Percentiles rank a stretch among this genome's conserved stretches.
phyloP scores from a whole-genome alignment of 2,329 filamentous ascomycete genomes.

The Neonectria coccinea region DNA sequence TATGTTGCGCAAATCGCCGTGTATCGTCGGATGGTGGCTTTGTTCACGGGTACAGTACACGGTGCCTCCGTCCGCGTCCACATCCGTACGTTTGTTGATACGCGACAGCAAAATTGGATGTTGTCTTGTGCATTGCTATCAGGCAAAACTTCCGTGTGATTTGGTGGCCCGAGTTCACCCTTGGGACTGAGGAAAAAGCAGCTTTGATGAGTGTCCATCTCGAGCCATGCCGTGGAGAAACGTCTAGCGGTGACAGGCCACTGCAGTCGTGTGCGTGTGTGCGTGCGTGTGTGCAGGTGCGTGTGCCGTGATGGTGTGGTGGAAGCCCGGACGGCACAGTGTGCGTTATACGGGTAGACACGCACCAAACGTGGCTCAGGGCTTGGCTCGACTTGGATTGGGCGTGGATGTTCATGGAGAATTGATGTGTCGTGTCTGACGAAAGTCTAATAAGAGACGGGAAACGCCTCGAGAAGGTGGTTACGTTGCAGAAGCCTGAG shows the following conservation, averaged over 20 bases:
- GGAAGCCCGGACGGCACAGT: background rate
- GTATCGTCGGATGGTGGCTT: conserved; percentile 12
- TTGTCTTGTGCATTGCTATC: background rate
- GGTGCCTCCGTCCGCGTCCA: background rate
- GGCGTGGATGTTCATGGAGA: background rate
- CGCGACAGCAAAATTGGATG: conserved; percentile 10
- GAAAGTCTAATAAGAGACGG: background rate
- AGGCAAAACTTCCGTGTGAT: background rate
- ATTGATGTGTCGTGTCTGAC: background rate
- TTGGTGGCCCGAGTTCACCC: background rate
- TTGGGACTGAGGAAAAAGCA: background rate
- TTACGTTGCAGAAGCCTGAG: background rate
- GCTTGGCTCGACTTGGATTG: conserved; percentile 5
- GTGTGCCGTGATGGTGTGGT: conserved; percentile 5
- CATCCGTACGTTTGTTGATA: conserved; percentile 1
- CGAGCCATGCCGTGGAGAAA: background rate
- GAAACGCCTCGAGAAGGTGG: background rate
- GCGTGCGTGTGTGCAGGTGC: conserved; percentile 4
- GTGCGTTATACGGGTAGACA: background rate
- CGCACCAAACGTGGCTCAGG: conserved; percentile 18
- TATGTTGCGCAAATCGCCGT: conserved; percentile 9
- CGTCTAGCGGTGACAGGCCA: background rate
- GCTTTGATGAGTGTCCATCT: background rate
- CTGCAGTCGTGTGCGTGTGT: conserved; percentile 8
- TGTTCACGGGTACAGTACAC: background rate